Percentiles rank a stretch among this genome's conserved stretches.
Conservation (phyloP, 2,329 filamentous ascomycete genomes). For the Zarea fungicola region DNA sequence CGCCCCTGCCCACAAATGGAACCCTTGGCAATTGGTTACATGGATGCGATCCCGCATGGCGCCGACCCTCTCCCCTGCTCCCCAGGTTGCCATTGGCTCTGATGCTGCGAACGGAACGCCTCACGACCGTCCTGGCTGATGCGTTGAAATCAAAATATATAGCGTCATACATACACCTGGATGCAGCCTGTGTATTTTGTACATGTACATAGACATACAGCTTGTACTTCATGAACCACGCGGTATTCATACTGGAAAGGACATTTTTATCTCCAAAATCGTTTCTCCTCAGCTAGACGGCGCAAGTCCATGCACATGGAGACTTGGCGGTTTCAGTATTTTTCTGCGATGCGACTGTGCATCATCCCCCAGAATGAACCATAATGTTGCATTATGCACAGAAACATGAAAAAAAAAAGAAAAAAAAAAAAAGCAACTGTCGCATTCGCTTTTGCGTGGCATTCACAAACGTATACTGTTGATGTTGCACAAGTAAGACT, state of each 20-base stretch:
- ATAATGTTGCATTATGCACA: neutral
- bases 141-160: neutral
- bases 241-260: no score
- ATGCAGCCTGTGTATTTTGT: neutral
- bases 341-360: slow-evolving; percentile 2
- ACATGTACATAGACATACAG: neutral
- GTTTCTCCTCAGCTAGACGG: no score
- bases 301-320: slow-evolving; percentile 1
- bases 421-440: slow-evolving; percentile 1
- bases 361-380: neutral
- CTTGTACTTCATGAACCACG: neutral
- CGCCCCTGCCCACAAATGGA: neutral
- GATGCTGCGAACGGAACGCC: neutral
- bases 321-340: neutral
- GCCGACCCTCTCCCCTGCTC: neutral
- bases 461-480: neutral
- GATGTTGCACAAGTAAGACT: neutral
- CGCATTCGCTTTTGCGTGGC: neutral
- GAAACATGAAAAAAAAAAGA: neutral
- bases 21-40: neutral
- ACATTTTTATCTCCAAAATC: neutral
- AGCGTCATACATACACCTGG: neutral
- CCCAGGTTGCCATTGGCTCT: neutral
- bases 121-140: neutral
- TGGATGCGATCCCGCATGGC: slow-evolving; percentile 9